A percentile compares a stretch with the other conserved stretches of the same genome.
phyloP scores from a whole-genome alignment of 257 asterid species.

The Cruciata laevipes region DNA sequence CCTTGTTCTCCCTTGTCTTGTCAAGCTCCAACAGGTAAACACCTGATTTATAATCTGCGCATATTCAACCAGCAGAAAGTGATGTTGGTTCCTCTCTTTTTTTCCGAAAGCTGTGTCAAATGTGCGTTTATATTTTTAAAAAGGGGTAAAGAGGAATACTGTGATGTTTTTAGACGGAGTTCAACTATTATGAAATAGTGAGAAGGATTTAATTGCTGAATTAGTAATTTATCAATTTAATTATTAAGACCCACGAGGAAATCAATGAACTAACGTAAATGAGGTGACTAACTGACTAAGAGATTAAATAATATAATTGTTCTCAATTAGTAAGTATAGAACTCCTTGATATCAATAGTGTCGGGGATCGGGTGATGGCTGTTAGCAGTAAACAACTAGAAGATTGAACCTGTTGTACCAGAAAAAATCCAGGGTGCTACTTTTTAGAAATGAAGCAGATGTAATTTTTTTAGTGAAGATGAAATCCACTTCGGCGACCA shows the following conservation, averaged over 20 bases:
- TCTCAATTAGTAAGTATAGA: background rate
- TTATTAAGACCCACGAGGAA: background rate
- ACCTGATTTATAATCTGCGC: constrained; percentile 1
- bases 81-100: too few species aligned
- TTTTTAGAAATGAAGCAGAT: too few species aligned
- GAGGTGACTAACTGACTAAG: background rate
- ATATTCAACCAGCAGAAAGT: background rate
- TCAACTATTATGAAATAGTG: background rate
- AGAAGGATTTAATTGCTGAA: background rate
- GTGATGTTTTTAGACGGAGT: background rate
- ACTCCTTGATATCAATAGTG: background rate
- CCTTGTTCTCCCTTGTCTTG: constrained; percentile 91
- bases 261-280: background rate
- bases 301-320: background rate
- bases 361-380: background rate
- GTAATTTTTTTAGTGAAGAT: background rate
- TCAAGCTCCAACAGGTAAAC: constrained; percentile 87
- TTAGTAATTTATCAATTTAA: background rate
- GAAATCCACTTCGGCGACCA: background rate
- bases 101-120: background rate
- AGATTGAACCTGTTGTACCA: too few species aligned
- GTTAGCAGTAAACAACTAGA: too few species aligned
- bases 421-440: too few species aligned
- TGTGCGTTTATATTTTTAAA: background rate
- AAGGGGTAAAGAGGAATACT: background rate